Base-by-base conservation (phyloP, 306 rosid species). In the Lathyrus tuberosus region DNA sequence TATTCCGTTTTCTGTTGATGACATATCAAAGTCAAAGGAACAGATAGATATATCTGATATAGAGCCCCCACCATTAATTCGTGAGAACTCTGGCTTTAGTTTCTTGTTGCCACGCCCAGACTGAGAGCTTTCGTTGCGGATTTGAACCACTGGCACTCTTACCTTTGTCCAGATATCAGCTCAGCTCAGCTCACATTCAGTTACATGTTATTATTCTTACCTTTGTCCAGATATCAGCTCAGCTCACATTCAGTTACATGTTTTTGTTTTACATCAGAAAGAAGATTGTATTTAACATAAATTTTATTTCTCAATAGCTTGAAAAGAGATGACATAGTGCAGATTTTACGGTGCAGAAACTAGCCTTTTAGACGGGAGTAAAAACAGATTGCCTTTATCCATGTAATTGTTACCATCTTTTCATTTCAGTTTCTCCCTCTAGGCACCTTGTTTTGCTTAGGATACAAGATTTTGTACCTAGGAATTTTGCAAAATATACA, bases 1-100 rank as follows among this genome's bases (percentile, higher is more conserved):
- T 71, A 85, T 85, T 76, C 89, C 89, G 2, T 85, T 85, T 76
- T 85, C 89, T 16, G 89, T 82, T 20, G 89, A 85, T 74, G 89
- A 85, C 83, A 56, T 85, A 77, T 79, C 89, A 65, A 85, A 85
- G 81, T 85, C 89, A 20, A 85, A 70, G 80, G 84, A 79, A 65
- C 84, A 73, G 67, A 76, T 85, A 62, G 86, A 85, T 48, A 67
- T 85, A 16, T 30, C 79, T 12, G 89, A 85, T 38, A 51, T 85
- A 48, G 89, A 85, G 22, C 81, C 86, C 2, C 89, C 89, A 5
- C 83, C 84, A 12, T 42, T 76, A 30, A 79, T 85, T 42, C 86
- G 77, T 10, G 89, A 79, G 48, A 85, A 85, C 77, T 53, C 84
- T 35, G 89, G 86, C 70, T 85, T 85, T 79, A 82, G 84, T 79